phyloP scores from a whole-genome alignment of 1,284 basidiomycete species.

The Irpex lacteus region DNA sequence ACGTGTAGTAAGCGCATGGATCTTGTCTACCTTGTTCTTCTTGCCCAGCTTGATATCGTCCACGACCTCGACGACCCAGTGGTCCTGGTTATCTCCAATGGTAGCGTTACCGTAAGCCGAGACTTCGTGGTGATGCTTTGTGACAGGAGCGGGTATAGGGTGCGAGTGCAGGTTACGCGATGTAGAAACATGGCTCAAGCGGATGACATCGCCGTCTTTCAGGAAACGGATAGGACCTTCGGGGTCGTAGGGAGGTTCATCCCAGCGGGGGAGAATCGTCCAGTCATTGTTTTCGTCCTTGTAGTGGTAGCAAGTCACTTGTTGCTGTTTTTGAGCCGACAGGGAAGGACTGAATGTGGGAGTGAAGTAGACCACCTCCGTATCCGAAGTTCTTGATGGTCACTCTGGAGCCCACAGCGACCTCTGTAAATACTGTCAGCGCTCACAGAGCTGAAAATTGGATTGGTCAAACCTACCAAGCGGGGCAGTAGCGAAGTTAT shows the following conservation, averaged over 20 bases:
- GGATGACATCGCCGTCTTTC: constrained; percentile 75
- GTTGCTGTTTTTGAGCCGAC: constrained; percentile 91
- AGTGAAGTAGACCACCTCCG: constrained; percentile 95
- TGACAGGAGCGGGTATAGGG: constrained; percentile 81
- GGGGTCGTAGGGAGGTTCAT: constrained; percentile 62
- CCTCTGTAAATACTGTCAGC: constrained; percentile 46
- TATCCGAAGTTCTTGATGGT: constrained; percentile 98
- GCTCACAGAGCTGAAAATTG: too few relatives aligned
- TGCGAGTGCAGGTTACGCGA: constrained; percentile 95
- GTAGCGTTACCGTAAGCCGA: constrained; percentile 90
- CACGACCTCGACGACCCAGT: constrained; percentile 94
- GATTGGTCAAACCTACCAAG: constrained; percentile 47
- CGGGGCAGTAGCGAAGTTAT: constrained; percentile 88
- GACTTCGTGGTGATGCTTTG: constrained; percentile 91
- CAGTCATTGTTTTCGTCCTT: constrained; percentile 98
- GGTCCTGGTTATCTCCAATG: constrained; percentile 85
- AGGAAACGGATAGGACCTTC: constrained; percentile 72
- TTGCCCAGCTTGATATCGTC: constrained; percentile 73
- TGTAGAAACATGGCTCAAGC: constrained; percentile 81
- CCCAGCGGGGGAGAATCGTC: constrained; percentile 81
- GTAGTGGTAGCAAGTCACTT: constrained; percentile 99
- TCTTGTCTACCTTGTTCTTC: constrained; percentile 58
- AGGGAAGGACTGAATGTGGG: constrained; percentile 94
- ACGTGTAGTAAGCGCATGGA: constrained; percentile 90
- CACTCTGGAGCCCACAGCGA: constrained; percentile 88